Percentiles rank a stretch among this genome's conserved stretches.
phyloP scores from a whole-genome alignment of 2,329 filamentous ascomycete genomes.

The Fusarium sp. region DNA sequence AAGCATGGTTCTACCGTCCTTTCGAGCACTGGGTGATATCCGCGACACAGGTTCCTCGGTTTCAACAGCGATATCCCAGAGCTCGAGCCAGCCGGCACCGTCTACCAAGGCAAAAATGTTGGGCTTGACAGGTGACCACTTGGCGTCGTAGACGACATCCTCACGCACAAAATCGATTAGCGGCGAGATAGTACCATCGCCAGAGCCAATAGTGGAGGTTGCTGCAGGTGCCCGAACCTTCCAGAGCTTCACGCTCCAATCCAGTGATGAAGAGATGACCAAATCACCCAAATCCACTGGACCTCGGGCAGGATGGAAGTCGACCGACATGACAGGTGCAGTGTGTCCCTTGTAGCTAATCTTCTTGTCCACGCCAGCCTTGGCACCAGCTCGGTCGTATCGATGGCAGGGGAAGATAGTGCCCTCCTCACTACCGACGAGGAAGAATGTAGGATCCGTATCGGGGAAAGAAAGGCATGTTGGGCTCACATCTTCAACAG shows the following conservation, averaged over 20 bases:
- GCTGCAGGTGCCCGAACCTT: constrained; percentile 87
- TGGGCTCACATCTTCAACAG: constrained; percentile 91
- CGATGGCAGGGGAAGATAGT: constrained; percentile 96
- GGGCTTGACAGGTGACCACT: constrained; percentile 94
- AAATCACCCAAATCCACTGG: constrained; percentile 95
- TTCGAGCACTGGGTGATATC: constrained; percentile 76
- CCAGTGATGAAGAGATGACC: constrained; percentile 89
- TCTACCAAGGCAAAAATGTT: constrained; percentile 96
- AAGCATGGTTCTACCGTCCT: constrained; percentile 75
- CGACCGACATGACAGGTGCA: constrained; percentile 94
- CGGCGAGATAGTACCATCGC: constrained; percentile 72
- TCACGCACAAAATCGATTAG: constrained; percentile 92
- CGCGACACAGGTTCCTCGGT: constrained; percentile 91
- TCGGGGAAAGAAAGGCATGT: constrained; percentile 95
- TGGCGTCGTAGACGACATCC: constrained; percentile 95
- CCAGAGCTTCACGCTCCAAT: constrained; percentile 99
- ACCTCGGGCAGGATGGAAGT: constrained; percentile 93
- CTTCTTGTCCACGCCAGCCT: constrained; percentile 91
- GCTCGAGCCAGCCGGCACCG: constrained; percentile 88
- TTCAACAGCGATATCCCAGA: constrained; percentile 95
- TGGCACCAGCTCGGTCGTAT: constrained; percentile 96
- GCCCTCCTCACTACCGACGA: constrained; percentile 96
- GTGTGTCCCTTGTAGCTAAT: constrained; percentile 91
- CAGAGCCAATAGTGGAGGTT: constrained; percentile 68
- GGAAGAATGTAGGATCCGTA: constrained; percentile 96